Evolutionary conservation across 2,329 filamentous ascomycete genomes (phyloP).

Genomic region (Apiospora koreana): DNA sequence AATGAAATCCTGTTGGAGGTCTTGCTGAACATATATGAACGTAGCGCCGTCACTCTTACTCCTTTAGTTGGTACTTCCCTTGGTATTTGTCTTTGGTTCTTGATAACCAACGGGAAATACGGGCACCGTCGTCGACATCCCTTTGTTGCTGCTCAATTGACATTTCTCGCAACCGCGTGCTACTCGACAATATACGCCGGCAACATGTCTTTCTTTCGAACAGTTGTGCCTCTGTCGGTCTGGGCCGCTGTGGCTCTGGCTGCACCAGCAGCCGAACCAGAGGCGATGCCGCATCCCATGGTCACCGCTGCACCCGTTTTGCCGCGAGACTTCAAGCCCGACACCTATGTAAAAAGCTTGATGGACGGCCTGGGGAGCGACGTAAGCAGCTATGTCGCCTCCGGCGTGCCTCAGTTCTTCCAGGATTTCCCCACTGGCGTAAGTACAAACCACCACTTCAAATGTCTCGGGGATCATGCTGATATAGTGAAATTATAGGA

Average conservation of each 20-base stretch:
- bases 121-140: not conserved
- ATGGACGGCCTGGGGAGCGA: conserved; percentile 53
- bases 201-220: conserved; percentile 6
- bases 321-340: conserved; percentile 40
- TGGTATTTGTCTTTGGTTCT: not conserved
- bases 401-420: conserved; percentile 68
- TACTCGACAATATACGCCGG: not conserved
- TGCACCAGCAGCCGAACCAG: conserved; percentile 25
- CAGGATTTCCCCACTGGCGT: conserved; percentile 63
- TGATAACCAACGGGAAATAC: not conserved
- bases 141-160: not conserved
- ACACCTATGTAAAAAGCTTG: conserved; percentile 52
- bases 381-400: conserved; percentile 60
- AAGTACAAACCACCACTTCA: not conserved
- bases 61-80: not conserved
- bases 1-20: not conserved
- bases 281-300: conserved; percentile 37
- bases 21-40: not conserved
- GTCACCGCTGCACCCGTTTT: conserved; percentile 49
- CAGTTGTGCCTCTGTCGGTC: conserved; percentile 13
- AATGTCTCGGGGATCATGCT: not conserved
- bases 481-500: conserved; percentile 20
- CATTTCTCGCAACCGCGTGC: not conserved
- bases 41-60: not conserved
- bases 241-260: conserved; percentile 21